Evolutionary conservation across 2,329 filamentous ascomycete species (phyloP).

Genomic region (Myriosclerotinia curreyana): DNA sequence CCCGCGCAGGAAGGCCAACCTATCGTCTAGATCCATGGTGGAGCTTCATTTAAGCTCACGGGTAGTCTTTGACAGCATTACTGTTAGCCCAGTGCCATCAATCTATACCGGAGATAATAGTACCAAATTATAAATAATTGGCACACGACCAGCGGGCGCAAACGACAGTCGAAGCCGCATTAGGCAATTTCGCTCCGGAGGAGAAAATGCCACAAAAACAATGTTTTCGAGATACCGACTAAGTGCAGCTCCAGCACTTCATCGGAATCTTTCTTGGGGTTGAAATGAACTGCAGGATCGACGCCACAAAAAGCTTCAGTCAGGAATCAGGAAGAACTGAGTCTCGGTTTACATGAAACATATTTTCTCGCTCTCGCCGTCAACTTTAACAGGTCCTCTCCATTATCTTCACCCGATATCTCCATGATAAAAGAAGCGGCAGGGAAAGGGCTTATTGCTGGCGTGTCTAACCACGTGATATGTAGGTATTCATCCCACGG

Average conservation of each 20-base stretch:
- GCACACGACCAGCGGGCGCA: background rate
- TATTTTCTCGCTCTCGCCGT: background rate
- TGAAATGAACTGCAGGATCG: background rate
- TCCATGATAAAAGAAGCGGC: slow-evolving; percentile 11
- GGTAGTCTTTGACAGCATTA: background rate
- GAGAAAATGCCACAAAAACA: background rate
- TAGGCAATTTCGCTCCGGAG: background rate
- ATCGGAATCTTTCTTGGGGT: background rate
- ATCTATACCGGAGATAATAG: background rate
- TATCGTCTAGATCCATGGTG: background rate
- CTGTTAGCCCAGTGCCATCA: background rate
- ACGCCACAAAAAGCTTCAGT: background rate
- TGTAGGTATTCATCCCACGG: background rate
- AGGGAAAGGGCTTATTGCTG: background rate
- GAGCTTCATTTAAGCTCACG: background rate
- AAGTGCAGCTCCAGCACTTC: background rate
- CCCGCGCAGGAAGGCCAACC: too few relatives aligned
- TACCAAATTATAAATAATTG: background rate
- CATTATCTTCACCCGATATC: background rate
- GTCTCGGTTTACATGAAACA: background rate
- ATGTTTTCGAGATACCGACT: too few relatives aligned
- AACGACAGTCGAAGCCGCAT: background rate
- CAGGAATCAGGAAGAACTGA: background rate
- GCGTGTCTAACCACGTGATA: background rate
- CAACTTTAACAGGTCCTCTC: background rate